phyloP scores from a whole-genome alignment of 345 rosid genomes.

The Ceriops zippeliana region DNA sequence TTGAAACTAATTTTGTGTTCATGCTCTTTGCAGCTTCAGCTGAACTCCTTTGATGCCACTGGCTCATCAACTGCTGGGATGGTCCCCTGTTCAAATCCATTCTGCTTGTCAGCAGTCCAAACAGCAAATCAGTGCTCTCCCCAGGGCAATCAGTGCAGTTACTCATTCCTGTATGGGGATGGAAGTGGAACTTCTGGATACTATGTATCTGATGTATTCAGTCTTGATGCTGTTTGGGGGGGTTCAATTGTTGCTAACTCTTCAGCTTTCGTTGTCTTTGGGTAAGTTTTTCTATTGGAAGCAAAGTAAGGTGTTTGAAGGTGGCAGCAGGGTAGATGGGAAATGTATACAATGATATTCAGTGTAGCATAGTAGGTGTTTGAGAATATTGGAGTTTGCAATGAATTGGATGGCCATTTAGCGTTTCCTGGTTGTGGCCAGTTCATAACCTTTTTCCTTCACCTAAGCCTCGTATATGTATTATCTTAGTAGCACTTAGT shows the following conservation, averaged over 20 bases:
- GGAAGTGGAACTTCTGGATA: conserved; percentile 93
- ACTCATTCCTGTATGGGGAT: conserved; percentile 87
- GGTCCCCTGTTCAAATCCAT: conserved; percentile 50
- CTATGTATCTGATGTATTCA: conserved; percentile 63
- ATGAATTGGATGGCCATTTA: too few relatives aligned
- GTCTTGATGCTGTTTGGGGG: conserved; percentile 69
- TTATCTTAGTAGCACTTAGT: neutral
- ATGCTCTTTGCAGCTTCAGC: conserved; percentile 51
- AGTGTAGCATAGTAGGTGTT: too few relatives aligned
- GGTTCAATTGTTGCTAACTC: conserved; percentile 66
- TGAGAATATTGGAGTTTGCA: too few relatives aligned
- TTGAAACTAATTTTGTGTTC: conserved; percentile 7
- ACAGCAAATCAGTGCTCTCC: conserved; percentile 63
- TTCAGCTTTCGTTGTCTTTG: conserved; percentile 72
- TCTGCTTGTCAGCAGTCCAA: conserved; percentile 40
- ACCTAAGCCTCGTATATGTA: too few relatives aligned
- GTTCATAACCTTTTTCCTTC: too few relatives aligned
- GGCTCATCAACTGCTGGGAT: conserved; percentile 60
- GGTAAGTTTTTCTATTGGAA: conserved; percentile 47
- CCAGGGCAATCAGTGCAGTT: conserved; percentile 68
- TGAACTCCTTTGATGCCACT: conserved; percentile 66
- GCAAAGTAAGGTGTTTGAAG: neutral
- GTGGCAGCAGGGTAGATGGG: too few relatives aligned
- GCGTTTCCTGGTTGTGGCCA: too few relatives aligned
- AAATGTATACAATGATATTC: too few relatives aligned